Base-by-base conservation (phyloP, 2,329 filamentous ascomycete genomes). In the Teratosphaeriaceae sp. region DNA sequence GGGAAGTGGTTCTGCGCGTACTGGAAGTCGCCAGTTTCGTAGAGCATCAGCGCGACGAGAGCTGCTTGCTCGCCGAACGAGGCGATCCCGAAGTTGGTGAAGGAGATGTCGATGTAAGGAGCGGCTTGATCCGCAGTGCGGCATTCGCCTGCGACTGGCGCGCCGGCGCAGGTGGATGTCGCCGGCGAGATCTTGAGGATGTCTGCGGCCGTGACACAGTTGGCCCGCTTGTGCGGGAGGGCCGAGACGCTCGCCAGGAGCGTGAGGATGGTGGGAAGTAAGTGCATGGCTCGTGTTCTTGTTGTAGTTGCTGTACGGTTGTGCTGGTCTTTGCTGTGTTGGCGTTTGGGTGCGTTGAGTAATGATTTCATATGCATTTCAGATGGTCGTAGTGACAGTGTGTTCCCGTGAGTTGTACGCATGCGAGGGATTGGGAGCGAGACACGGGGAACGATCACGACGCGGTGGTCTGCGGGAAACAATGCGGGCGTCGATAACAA, bases 1-100 rank as follows among this genome's bases (percentile, higher is more conserved):
- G 74, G 75, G 66, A 62, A 75, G 54, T 79, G 69, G 65, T 88
- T 87, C 62, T 72, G 74, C 64, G 82, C 85, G 73, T 78, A 89
- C 55, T 76, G 72, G 66, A 89, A 85, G 49, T 81, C 73, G 18
- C 44, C 78, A 1, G 77, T 79, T 67, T 94, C 88, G 58, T 80
- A 81, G 9, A 82, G 77, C 68, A 86, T 83, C 57, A 88, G 70
- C 11, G 80, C 72, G 33, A 92, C 58, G 13, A 89, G 63, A 18
- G 81, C 85, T 5, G 85, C 85, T 58, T 84, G 80, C 53, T 84
- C 77, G 18, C 71, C 74, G 18, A 66, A 64, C 24, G 62, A 61
- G 37, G 65, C 71, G 53, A 88, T 67, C 2, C 61, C 51, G 69
- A 86, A 83, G 9, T 70, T 64, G 15, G 56, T 44, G 62, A 88